A percentile compares a stretch with the other conserved stretches of the same genome.
Evolutionary conservation across 768 basidiomycete species (phyloP).

Genomic region (Suillus occidentalis): DNA sequence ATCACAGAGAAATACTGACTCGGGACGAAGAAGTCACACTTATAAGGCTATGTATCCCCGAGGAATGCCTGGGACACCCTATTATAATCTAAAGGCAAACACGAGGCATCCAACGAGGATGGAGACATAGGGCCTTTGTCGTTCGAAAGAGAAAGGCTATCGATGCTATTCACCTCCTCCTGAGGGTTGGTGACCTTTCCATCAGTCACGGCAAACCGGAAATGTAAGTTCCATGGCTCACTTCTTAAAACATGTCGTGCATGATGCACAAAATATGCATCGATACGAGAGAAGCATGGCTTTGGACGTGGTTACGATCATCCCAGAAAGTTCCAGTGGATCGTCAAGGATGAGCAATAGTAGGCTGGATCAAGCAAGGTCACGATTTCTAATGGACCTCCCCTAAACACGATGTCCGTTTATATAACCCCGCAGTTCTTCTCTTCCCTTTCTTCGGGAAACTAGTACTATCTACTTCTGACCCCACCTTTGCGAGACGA

Average conservation of each 20-base stretch:
- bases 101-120: constrained; percentile 2
- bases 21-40: not conserved
- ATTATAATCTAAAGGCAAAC: not conserved
- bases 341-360: not conserved
- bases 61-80: not conserved
- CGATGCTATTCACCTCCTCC: not conserved
- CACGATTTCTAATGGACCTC: not conserved
- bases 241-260: not conserved
- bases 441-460: not conserved
- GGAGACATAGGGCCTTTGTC: not conserved
- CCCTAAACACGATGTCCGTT: constrained; percentile 1
- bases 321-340: not conserved
- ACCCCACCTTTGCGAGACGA: constrained; percentile 1
- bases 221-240: not conserved
- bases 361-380: not conserved
- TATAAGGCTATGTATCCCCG: not conserved
- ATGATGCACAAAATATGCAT: not conserved
- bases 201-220: not conserved
- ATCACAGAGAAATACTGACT: not conserved
- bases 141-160: not conserved
- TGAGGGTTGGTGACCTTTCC: not conserved
- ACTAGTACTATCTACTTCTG: not conserved
- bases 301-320: not conserved
- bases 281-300: not conserved
- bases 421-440: constrained; percentile 1